Evolutionary conservation across 306 rosid genomes (phyloP), one percentile per base, ranked within the genome.

Genomic region (Canavalia gladiata): DNA sequence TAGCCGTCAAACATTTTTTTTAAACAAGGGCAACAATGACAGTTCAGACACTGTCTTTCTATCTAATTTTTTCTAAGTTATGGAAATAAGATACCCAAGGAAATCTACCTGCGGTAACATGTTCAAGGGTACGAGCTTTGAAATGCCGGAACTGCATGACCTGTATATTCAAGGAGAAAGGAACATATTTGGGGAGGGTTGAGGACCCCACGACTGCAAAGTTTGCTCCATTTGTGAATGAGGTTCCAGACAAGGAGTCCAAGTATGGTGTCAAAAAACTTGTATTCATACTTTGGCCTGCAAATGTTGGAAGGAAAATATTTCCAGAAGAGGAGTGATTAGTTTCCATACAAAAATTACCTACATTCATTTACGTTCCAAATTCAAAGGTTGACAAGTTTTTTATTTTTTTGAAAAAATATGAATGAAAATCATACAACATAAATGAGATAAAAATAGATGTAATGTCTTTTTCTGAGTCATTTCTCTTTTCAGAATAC

Each of bases 141-240:
- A 93, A 93, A 74, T 82, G 97, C 12, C 50, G 68, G 90, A 95
- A 95, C 67, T 95, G 99, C 97, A 93, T 94, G 82, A 88, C 42
- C 89, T 95, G 99, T 49, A 95, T 90, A 74, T 85, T 93, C 67
- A 95, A 87, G 67, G 97, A 83, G 83, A 95, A 95, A 45, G 99
- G 99, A 30, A 93, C 80, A 59, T 85, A 94, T 70, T 82, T 88
- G 28, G 99, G 99, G 34, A 95, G 91, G 50, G 92, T 91, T 55
- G 97, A 84, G 68, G 97, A 95, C 70, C 99, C 99, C 35, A 89
- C 95, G 25, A 95, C 85, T 1, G 99, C 99, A 88, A 95, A 95
- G 83, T 90, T 95, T 13, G 94, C 99, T 7, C 99, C 99, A 87
- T 92, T 95, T 81, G 86, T 62, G 89, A 95, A 95, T 64, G 81